Evolutionary conservation across 176 grass and related monocot species (phyloP).

Genomic region (Carex scoparia): DNA sequence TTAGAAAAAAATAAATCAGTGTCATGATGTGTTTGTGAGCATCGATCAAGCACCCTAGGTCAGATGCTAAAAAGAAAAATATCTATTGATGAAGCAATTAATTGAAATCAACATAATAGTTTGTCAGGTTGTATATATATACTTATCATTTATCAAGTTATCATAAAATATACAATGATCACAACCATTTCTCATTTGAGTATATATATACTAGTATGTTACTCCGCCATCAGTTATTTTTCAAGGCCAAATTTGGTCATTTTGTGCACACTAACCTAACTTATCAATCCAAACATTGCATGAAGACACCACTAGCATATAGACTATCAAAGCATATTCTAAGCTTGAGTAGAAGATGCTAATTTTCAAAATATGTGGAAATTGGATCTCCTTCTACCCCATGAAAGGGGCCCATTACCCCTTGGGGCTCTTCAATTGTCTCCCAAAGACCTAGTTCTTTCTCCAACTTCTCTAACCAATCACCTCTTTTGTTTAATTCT

Average conservation of each 20-base stretch:
- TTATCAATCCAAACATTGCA: constrained; percentile 14
- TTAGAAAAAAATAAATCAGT: not conserved
- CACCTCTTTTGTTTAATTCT: constrained; percentile 27
- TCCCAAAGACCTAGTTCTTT: constrained; percentile 64
- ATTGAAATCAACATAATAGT: not conserved
- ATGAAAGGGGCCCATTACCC: not conserved
- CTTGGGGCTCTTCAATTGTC: constrained; percentile 38
- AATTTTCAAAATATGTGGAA: constrained; percentile 29
- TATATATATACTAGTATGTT: not conserved
- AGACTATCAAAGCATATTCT: constrained; percentile 2
- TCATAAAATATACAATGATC: not conserved
- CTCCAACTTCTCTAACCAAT: constrained; percentile 73
- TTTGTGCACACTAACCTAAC: constrained; percentile 47
- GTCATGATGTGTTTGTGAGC: not conserved
- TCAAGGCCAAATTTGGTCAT: not conserved
- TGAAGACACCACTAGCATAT: constrained; percentile 13
- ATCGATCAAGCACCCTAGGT: not conserved
- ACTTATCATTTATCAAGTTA: not conserved
- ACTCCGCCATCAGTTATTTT: not conserved
- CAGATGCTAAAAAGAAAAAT: not conserved
- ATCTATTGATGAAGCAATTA: not conserved
- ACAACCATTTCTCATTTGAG: not conserved
- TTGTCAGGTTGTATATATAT: not conserved
- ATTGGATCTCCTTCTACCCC: constrained; percentile 23
- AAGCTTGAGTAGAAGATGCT: constrained; percentile 16